Percentiles rank a stretch among this genome's conserved stretches.
Evolutionary conservation across 2,329 filamentous ascomycete species (phyloP).

Genomic region (Arthroderma sp.): DNA sequence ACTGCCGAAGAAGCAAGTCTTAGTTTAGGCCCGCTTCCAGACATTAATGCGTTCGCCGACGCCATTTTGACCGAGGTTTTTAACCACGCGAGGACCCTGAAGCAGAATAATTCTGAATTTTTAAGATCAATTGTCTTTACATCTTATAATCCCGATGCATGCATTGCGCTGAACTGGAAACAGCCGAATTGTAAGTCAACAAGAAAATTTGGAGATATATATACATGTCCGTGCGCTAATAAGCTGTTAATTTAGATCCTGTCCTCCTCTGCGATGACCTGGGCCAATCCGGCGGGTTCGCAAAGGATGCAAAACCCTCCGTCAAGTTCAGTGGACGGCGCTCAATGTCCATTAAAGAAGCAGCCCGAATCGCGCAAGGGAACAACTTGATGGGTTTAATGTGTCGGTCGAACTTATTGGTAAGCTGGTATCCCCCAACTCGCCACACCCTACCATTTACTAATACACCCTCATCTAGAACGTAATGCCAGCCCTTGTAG

Average conservation of each 20-base stretch:
- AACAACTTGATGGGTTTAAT: constrained; percentile 99
- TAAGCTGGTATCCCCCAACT: constrained; percentile 36
- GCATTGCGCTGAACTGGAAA: constrained; percentile 96
- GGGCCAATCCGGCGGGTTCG: constrained; percentile 39
- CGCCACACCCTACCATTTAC: not conserved
- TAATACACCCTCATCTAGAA: constrained; percentile 42
- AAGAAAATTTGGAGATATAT: not conserved
- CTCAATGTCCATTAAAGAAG: constrained; percentile 83
- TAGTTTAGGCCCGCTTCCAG: constrained; percentile 58
- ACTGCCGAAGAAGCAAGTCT: constrained; percentile 56
- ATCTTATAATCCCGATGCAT: constrained; percentile 79
- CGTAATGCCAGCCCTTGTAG: constrained; percentile 81
- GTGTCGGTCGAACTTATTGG: constrained; percentile 73
- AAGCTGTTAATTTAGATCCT: constrained; percentile 45
- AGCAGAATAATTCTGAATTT: constrained; percentile 53
- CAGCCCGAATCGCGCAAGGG: constrained; percentile 77
- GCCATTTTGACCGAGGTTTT: constrained; percentile 75
- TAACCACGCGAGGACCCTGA: constrained; percentile 64
- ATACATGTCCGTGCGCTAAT: not conserved
- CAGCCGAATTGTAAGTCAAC: constrained; percentile 70
- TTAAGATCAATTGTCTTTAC: constrained; percentile 86
- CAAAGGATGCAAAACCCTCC: constrained; percentile 27
- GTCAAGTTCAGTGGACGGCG: constrained; percentile 53
- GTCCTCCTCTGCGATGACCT: constrained; percentile 92
- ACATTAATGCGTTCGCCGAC: constrained; percentile 80